Evolutionary conservation across 2,329 filamentous ascomycete species (phyloP).

Genomic region (Pseudogymnoascus sp.): DNA sequence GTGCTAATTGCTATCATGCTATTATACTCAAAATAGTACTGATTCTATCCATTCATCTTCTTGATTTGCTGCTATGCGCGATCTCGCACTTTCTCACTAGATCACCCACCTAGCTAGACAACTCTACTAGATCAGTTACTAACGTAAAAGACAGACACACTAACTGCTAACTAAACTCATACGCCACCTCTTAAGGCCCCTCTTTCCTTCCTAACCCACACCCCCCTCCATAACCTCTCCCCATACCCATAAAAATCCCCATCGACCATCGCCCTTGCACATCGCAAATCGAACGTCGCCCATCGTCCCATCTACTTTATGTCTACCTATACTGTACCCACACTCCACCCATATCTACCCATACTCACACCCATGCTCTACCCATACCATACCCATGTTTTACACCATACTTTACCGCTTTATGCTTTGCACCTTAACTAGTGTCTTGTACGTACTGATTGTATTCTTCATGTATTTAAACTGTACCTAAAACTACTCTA

Average conservation of each 20-base stretch:
- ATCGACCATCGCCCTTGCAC: neutral
- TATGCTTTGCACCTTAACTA: neutral
- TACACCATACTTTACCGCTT: neutral
- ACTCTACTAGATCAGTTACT: neutral
- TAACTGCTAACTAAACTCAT: neutral
- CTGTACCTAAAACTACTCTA: neutral
- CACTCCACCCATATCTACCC: neutral
- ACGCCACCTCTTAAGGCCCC: neutral
- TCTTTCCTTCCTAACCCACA: neutral
- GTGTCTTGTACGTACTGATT: neutral
- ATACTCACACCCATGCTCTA: neutral
- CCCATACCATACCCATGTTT: neutral
- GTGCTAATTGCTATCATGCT: too few species aligned
- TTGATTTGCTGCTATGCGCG: too few species aligned
- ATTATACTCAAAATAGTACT: too few species aligned
- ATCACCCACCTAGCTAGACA: too few species aligned
- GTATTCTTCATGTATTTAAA: neutral
- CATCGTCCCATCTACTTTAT: neutral
- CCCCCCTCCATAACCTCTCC: neutral
- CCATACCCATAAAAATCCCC: neutral
- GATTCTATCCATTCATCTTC: too few species aligned
- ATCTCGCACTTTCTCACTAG: too few species aligned
- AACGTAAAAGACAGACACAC: neutral
- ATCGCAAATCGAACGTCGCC: neutral
- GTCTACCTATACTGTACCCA: neutral